These are phyloP conservation scores for Maudiozyma pseudohumilis DNA, from an alignment of 805 yeast species.

Conservation along the genomic window DNA sequence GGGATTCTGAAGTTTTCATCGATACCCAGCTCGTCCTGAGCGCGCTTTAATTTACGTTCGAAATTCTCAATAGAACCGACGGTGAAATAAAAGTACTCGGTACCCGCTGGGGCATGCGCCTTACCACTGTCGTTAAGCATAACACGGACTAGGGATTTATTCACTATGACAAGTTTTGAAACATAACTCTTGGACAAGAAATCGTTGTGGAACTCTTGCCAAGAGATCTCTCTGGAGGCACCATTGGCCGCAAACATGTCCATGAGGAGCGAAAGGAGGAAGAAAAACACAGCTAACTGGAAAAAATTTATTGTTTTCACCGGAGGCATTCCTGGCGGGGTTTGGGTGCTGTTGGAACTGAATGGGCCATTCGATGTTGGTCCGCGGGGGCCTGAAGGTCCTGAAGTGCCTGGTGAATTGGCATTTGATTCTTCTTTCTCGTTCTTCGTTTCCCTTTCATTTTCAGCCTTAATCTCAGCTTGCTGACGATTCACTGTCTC, in stretches of 20 bases:
- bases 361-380: conserved; percentile 30
- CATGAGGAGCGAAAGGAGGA: conserved; percentile 26
- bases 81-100: conserved; percentile 45
- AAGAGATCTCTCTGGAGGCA: conserved; percentile 54
- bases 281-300: conserved; percentile 27
- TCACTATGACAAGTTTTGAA: conserved; percentile 60
- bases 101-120: conserved; percentile 30
- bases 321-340: conserved; percentile 16
- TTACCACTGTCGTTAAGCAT: conserved; percentile 54
- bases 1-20: conserved; percentile 64
- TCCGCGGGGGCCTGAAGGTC: no score
- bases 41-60: conserved; percentile 66
- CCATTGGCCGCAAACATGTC: conserved; percentile 25
- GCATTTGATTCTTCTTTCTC: background rate
- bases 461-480: conserved; percentile 4
- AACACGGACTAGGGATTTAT: conserved; percentile 66
- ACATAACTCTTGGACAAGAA: conserved; percentile 74
- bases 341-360: no score
- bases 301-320: conserved; percentile 28
- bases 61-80: conserved; percentile 87
- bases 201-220: conserved; percentile 80
- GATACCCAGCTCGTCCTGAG: conserved; percentile 60
- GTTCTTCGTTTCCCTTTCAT: conserved; percentile 2
- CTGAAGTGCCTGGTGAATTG: no score
- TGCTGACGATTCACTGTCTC: conserved; percentile 18